Evolutionary conservation across 2,329 filamentous ascomycete genomes (phyloP), one percentile per base, ranked within the genome.

Genomic region (Bertia moriformis): DNA sequence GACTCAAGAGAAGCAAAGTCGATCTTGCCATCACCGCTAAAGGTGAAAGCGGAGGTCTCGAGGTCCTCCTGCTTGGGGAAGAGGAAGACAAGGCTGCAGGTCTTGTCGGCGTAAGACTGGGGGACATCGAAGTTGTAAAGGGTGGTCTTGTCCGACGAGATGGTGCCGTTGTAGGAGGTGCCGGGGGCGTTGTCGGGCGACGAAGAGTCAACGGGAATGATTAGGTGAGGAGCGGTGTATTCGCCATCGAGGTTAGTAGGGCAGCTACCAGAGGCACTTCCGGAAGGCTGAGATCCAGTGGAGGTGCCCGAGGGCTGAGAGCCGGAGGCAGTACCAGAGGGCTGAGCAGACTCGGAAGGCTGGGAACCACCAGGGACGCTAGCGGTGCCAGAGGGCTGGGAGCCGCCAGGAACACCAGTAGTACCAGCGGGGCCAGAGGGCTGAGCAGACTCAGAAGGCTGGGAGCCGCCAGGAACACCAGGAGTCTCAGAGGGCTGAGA

Each of bases 121-220:
- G 70, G 71, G 33, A 83, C 70, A 49, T 80, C 74, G 57, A 83
- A 83, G 61, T 80, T 80, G 67, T 78, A 83, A 49, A 82, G 68
- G 12, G 69, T 68, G 7, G 69, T 70, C 38, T 70, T 54, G 40
- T 59, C 62, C 14, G 62, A 55, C 12, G 67, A 69, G 27, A 79
- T 60, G 10, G 66, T 64, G 39, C 73, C 76, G 45, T 70, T 67
- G 57, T 61, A 69, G 1, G 63, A 65, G 2, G 67, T 73, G 4
- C 75, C 74, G 33, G 58, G 56, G 0, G 68, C 59, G 3, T 56
- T 62, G 51, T 67, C 54, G 0, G 76, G 73, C 14, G 66, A 56
- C 14, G 61, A 55, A 3, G 65, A 67, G 56, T 75, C 64, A 44
- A 82, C 55, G 4, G 73, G 69, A 20, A 81, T 55, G 49, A 83